A percentile compares a stretch with the other conserved stretches of the same genome.
phyloP scores from a whole-genome alignment of 371 early-diverging fungal genomes.

The Mucor plumbeus region DNA sequence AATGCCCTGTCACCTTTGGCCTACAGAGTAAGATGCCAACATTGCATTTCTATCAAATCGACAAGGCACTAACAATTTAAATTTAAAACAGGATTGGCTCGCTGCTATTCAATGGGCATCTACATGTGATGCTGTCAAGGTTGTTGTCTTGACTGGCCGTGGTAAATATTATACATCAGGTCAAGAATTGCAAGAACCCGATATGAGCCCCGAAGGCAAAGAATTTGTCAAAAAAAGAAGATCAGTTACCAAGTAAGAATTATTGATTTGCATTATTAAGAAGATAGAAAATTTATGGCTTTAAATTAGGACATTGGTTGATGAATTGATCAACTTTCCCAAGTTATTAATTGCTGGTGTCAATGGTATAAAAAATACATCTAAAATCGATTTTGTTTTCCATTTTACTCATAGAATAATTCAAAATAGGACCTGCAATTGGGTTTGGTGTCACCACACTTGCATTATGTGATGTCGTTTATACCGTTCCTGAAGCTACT shows the following conservation, averaged over 20 bases:
- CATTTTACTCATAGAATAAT: background rate
- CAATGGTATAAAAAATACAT: constrained; percentile 54
- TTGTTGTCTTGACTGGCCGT: constrained; percentile 68
- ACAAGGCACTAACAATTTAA: background rate
- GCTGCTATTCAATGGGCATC: constrained; percentile 64
- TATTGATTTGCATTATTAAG: background rate
- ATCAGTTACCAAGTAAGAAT: constrained; percentile 24
- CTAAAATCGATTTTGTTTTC: background rate
- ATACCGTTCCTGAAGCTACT: constrained; percentile 65
- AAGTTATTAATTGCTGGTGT: constrained; percentile 76
- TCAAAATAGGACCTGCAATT: constrained; percentile 63
- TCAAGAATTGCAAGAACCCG: constrained; percentile 57
- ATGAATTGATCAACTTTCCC: constrained; percentile 68
- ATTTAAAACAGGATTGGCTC: constrained; percentile 59
- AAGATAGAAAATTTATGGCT: background rate
- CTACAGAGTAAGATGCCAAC: constrained; percentile 46
- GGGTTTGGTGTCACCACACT: constrained; percentile 74
- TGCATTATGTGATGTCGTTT: constrained; percentile 74
- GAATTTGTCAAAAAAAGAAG: constrained; percentile 31
- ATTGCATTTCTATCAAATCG: too few species aligned
- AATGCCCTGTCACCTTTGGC: constrained; percentile 69
- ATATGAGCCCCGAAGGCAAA: constrained; percentile 39
- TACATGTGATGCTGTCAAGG: constrained; percentile 55
- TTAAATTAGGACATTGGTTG: constrained; percentile 51
- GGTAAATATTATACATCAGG: constrained; percentile 75